Evolutionary conservation across 2,329 filamentous ascomycete genomes (phyloP).

Genomic region (Venturia aucupariae): DNA sequence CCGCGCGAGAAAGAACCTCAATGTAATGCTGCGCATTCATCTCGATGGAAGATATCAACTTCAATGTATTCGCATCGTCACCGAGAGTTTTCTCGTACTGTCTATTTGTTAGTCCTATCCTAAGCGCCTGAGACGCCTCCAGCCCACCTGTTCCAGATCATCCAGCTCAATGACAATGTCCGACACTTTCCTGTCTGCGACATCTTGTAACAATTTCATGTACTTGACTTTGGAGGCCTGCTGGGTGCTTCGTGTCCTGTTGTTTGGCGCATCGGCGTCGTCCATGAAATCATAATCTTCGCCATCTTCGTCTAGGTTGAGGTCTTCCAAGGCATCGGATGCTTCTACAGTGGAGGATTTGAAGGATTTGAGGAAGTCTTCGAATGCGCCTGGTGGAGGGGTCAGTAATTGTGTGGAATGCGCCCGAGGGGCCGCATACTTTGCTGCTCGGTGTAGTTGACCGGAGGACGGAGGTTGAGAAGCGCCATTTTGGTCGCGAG

Average conservation of each 20-base stretch:
- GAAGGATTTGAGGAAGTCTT: conserved; percentile 80
- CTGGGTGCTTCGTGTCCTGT: conserved; percentile 39
- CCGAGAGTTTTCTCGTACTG: conserved; percentile 68
- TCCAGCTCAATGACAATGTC: conserved; percentile 84
- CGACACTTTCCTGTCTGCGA: conserved; percentile 68
- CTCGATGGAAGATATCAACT: conserved; percentile 76
- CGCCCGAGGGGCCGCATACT: conserved; percentile 38
- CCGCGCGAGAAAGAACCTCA: conserved; percentile 78
- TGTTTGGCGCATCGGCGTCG: conserved; percentile 56
- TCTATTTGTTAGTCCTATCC: conserved; percentile 15
- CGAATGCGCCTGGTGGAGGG: conserved; percentile 57
- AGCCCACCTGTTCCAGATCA: conserved; percentile 63
- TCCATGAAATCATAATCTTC: conserved; percentile 94
- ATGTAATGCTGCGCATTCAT: conserved; percentile 92
- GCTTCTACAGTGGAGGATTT: conserved; percentile 68
- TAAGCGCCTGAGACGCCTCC: background rate
- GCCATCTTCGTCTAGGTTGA: conserved; percentile 81
- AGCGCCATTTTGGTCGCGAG: conserved; percentile 63
- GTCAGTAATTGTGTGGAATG: conserved; percentile 24
- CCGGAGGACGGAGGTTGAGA: conserved; percentile 64
- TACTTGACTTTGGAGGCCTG: conserved; percentile 70
- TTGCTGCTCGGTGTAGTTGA: conserved; percentile 84
- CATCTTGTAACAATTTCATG: conserved; percentile 73
- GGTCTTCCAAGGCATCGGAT: conserved; percentile 70
- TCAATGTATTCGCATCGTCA: conserved; percentile 47